These are phyloP conservation scores for Colletotrichum viniferum DNA, from an alignment of 2,329 filamentous ascomycete species.

Conservation along the genomic window DNA sequence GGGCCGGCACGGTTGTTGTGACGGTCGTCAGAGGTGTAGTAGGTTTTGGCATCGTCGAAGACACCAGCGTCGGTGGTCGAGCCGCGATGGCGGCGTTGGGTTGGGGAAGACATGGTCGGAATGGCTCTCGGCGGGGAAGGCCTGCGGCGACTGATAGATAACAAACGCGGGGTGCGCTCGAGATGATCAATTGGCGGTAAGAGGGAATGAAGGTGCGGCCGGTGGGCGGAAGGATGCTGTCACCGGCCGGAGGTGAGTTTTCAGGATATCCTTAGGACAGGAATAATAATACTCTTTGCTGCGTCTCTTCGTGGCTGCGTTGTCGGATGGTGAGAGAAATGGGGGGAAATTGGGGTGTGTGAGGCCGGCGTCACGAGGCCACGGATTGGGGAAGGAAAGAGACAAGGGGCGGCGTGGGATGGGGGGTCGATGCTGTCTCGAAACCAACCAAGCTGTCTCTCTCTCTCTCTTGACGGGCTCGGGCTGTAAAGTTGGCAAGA, in stretches of 20 bases:
- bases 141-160: background rate
- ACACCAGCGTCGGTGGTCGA: conserved; percentile 54
- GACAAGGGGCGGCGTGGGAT: conserved; percentile 16
- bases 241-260: background rate
- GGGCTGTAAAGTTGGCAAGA: background rate
- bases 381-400: background rate
- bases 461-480: background rate
- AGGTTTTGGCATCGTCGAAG: conserved; percentile 63
- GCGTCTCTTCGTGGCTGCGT: conserved; percentile 2
- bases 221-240: background rate
- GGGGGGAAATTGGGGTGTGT: conserved; percentile 16
- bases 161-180: background rate
- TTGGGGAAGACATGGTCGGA: conserved; percentile 21
- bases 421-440: conserved; percentile 13
- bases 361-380: conserved; percentile 14
- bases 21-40: conserved; percentile 62
- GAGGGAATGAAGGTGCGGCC: background rate
- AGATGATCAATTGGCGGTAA: background rate
- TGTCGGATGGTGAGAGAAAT: conserved; percentile 1
- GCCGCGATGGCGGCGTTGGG: conserved; percentile 27
- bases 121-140: background rate
- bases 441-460: background rate
- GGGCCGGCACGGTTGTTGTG: conserved; percentile 53
- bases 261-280: background rate
- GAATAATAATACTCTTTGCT: background rate